Evolutionary conservation across 768 basidiomycete species (phyloP).

Genomic region (Boletus tylopilopsis): DNA sequence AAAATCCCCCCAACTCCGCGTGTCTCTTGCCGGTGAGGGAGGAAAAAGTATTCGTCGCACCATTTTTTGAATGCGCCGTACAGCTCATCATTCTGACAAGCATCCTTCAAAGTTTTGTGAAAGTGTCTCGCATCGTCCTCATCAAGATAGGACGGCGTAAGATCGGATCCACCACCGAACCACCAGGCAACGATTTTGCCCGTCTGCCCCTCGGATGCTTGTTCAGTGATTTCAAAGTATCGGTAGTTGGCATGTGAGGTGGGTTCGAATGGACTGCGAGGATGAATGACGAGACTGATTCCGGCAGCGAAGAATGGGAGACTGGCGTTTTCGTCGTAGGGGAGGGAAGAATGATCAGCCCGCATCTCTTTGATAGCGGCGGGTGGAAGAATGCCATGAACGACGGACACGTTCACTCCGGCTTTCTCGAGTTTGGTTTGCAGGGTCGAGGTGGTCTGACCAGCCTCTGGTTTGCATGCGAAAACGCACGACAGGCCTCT

Average conservation of each 20-base stretch:
- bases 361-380: slow-evolving; percentile 93
- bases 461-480: slow-evolving; percentile 38
- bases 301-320: slow-evolving; percentile 95
- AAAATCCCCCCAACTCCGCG: slow-evolving; percentile 94
- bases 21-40: slow-evolving; percentile 80
- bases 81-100: slow-evolving; percentile 70
- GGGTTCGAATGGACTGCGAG: slow-evolving; percentile 88
- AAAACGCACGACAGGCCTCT: slow-evolving; percentile 84
- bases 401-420: slow-evolving; percentile 91
- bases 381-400: slow-evolving; percentile 85
- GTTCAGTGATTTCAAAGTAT: slow-evolving; percentile 88
- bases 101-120: slow-evolving; percentile 70
- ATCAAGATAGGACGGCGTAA: slow-evolving; percentile 92
- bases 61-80: slow-evolving; percentile 86
- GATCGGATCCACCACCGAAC: slow-evolving; percentile 96
- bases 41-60: slow-evolving; percentile 98
- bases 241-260: slow-evolving; percentile 97
- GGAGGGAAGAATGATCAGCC: slow-evolving; percentile 79
- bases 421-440: slow-evolving; percentile 84
- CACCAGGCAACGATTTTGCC: slow-evolving; percentile 84
- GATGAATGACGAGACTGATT: slow-evolving; percentile 90
- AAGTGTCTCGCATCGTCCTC: slow-evolving; percentile 86
- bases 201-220: slow-evolving; percentile 30
- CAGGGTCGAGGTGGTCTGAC: slow-evolving; percentile 31
- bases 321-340: slow-evolving; percentile 53